A percentile compares a stretch with the other conserved stretches of the same genome.
Conservation (phyloP, 352 stramenopile species). For the Phytophthora colocasiae region DNA sequence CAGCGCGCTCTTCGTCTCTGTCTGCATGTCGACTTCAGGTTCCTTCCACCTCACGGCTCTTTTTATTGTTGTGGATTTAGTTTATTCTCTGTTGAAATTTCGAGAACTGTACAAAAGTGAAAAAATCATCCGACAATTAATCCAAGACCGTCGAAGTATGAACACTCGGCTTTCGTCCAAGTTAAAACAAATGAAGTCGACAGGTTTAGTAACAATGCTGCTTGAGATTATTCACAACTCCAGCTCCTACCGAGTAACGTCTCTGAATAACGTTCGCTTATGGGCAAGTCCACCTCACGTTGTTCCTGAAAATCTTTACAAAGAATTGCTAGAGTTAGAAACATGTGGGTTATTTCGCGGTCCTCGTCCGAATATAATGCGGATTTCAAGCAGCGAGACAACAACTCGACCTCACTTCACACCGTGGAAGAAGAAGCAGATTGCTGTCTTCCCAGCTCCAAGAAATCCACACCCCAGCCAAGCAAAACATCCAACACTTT, state of each 20-base stretch:
- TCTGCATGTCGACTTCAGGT: constrained; percentile 2
- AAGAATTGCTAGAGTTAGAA: not conserved
- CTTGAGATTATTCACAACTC: not conserved
- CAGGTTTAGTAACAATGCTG: not conserved
- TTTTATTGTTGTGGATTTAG: not conserved
- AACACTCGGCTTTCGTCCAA: too few relatives aligned
- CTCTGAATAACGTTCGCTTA: not conserved
- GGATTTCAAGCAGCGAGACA: not conserved
- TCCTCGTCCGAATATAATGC: not conserved
- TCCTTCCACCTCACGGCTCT: too few relatives aligned
- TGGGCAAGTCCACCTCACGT: not conserved
- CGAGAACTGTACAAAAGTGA: not conserved
- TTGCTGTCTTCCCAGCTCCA: not conserved
- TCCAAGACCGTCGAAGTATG: not conserved
- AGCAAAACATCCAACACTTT: not conserved
- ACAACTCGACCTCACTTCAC: too few relatives aligned
- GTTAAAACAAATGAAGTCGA: not conserved
- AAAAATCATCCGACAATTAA: not conserved
- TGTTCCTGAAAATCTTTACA: not conserved
- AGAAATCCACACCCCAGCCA: not conserved
- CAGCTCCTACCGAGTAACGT: too few relatives aligned
- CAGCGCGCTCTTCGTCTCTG: constrained; percentile 19
- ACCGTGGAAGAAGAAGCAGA: not conserved
- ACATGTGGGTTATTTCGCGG: not conserved
- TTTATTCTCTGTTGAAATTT: constrained; percentile 6